Evolutionary conservation across 441 rosid species (phyloP).

Genomic region (Gossypium davidsonii): DNA sequence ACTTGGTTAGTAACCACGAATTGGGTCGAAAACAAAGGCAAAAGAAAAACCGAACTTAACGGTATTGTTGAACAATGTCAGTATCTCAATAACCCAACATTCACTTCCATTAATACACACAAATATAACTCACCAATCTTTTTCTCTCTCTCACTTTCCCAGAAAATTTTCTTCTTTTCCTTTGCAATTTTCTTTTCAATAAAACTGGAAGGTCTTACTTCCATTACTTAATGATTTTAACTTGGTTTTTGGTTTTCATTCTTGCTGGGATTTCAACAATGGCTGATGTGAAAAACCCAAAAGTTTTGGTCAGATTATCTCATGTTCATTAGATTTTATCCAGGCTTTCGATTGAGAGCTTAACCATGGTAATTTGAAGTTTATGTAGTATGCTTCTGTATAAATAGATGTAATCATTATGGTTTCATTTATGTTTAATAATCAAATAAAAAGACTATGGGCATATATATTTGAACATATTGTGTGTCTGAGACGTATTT

Average conservation of each 20-base stretch:
- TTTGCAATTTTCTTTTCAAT: not conserved
- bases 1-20: conserved; percentile 51
- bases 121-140: conserved; percentile 13
- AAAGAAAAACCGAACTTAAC: conserved; percentile 40
- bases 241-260: not conserved
- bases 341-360: conserved; percentile 20
- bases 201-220: conserved; percentile 25
- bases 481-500: no score
- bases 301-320: conserved; percentile 7
- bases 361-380: conserved; percentile 31
- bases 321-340: conserved; percentile 13
- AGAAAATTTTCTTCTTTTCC: not conserved
- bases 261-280: not conserved
- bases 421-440: no score
- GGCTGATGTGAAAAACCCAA: not conserved
- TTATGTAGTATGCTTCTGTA: not conserved
- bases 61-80: conserved; percentile 50
- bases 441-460: no score
- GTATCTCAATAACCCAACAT: conserved; percentile 17
- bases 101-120: conserved; percentile 25
- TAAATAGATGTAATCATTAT: no score
- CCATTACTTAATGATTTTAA: not conserved
- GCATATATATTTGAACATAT: no score
- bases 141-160: conserved; percentile 2
- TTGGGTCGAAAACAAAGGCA: conserved; percentile 75